Conservation (phyloP, 2,329 filamentous ascomycete species). For the Cladosporium sp. region DNA sequence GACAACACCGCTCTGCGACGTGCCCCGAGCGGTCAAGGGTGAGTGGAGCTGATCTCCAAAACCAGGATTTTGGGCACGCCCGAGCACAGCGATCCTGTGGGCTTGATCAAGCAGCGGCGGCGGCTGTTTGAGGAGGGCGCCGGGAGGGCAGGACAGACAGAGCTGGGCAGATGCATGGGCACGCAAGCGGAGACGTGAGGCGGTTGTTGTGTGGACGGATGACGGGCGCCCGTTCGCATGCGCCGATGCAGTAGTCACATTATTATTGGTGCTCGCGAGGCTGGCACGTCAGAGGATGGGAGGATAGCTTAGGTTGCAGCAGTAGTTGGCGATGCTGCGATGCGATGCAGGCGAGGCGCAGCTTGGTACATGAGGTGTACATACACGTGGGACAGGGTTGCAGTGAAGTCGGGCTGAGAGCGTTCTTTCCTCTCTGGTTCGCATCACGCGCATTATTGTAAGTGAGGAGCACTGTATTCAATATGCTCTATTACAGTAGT, state of each 20-base stretch:
- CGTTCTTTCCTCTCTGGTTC: background rate
- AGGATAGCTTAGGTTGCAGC: background rate
- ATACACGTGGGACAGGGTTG: background rate
- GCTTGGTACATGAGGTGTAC: background rate
- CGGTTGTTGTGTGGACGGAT: conserved; percentile 10
- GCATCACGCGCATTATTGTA: background rate
- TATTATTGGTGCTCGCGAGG: background rate
- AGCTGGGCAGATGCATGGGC: conserved; percentile 7
- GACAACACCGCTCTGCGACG: background rate
- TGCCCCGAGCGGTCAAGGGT: background rate
- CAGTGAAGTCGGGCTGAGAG: background rate
- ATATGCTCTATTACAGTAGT: background rate
- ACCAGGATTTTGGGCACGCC: conserved; percentile 5
- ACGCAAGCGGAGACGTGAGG: conserved; percentile 7
- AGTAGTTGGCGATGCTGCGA: background rate
- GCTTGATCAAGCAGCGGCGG: conserved; percentile 5
- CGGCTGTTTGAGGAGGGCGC: background rate
- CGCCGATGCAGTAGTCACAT: background rate
- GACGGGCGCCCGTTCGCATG: conserved; percentile 10
- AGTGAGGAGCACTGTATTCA: background rate
- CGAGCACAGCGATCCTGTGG: conserved; percentile 14
- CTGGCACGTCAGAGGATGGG: background rate
- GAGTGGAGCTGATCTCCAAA: background rate
- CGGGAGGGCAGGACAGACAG: conserved; percentile 10
- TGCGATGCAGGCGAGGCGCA: background rate